Evolutionary conservation across 345 rosid genomes (phyloP).

Genomic region (Citrus reticulata): DNA sequence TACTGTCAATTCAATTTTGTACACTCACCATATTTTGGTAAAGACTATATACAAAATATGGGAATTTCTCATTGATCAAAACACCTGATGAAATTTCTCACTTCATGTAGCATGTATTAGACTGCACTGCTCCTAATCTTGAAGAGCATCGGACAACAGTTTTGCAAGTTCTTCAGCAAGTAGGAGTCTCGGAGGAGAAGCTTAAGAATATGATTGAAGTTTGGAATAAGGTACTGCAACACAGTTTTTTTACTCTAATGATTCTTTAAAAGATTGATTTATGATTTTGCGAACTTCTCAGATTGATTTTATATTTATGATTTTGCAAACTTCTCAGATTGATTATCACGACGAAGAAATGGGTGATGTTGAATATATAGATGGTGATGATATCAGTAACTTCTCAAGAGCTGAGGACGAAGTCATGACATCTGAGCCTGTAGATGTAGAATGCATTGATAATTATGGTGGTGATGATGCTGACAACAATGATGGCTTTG

Average conservation of each 20-base stretch:
- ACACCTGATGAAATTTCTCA: conserved; percentile 4
- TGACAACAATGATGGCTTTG: neutral
- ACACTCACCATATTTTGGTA: no score
- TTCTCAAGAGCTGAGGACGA: conserved; percentile 28
- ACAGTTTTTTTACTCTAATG: no score
- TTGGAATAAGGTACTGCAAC: conserved; percentile 73
- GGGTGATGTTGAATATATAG: conserved; percentile 23
- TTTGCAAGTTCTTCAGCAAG: conserved; percentile 77
- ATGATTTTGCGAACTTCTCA: neutral
- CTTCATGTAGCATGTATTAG: conserved; percentile 71
- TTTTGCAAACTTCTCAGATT: conserved; percentile 39
- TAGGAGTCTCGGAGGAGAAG: conserved; percentile 88
- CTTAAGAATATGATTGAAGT: conserved; percentile 82
- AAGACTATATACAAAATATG: neutral
- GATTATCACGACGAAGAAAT: conserved; percentile 57
- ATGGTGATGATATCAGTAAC: conserved; percentile 26
- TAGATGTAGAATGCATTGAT: conserved; percentile 15
- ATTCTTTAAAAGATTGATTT: no score
- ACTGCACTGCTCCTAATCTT: conserved; percentile 87
- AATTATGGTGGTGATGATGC: conserved; percentile 16
- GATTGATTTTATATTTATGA: neutral
- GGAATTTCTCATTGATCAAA: neutral
- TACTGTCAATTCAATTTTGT: no score
- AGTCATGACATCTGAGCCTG: conserved; percentile 21
- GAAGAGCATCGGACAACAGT: conserved; percentile 87